Conservation (phyloP, 331 rosid genomes). For the Arachis monticola region DNA sequence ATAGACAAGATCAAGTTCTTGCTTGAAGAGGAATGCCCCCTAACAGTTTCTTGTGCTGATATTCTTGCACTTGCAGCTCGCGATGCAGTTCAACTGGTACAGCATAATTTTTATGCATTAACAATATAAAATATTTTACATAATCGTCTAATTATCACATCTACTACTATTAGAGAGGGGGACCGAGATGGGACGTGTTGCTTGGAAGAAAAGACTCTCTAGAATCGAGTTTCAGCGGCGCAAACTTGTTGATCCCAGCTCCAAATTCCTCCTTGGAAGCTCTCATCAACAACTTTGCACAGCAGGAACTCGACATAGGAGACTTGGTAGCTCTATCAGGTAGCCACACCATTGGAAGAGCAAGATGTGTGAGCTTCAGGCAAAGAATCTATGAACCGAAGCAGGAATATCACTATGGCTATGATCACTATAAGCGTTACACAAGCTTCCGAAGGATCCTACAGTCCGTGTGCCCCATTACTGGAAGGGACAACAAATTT, state of each 20-base stretch:
- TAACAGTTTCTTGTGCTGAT: conserved; percentile 88
- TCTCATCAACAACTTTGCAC: conserved; percentile 65
- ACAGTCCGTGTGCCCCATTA: conserved; percentile 71
- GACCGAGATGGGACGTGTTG: conserved; percentile 76
- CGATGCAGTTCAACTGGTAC: conserved; percentile 71
- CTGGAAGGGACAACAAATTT: conserved; percentile 57
- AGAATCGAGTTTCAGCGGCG: conserved; percentile 79
- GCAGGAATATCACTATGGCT: conserved; percentile 44
- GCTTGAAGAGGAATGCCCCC: conserved; percentile 82
- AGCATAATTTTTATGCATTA: too few relatives aligned
- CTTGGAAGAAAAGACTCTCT: conserved; percentile 86
- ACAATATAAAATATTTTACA: too few relatives aligned
- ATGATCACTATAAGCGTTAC: conserved; percentile 66
- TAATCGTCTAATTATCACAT: not conserved
- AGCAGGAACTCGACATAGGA: conserved; percentile 67
- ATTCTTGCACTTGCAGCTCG: conserved; percentile 86
- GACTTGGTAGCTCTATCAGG: conserved; percentile 85
- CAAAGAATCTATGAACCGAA: conserved; percentile 65
- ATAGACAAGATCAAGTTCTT: conserved; percentile 70
- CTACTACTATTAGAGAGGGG: conserved; percentile 63
- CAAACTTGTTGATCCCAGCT: conserved; percentile 74
- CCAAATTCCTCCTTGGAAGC: conserved; percentile 79
- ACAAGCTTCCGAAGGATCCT: conserved; percentile 64
- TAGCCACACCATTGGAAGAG: conserved; percentile 90
- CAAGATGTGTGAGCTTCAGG: conserved; percentile 78